These are phyloP conservation scores for Irineochytrium annulatum DNA, from an alignment of 192 early-diverging fungal genomes.

Conservation along the genomic window DNA sequence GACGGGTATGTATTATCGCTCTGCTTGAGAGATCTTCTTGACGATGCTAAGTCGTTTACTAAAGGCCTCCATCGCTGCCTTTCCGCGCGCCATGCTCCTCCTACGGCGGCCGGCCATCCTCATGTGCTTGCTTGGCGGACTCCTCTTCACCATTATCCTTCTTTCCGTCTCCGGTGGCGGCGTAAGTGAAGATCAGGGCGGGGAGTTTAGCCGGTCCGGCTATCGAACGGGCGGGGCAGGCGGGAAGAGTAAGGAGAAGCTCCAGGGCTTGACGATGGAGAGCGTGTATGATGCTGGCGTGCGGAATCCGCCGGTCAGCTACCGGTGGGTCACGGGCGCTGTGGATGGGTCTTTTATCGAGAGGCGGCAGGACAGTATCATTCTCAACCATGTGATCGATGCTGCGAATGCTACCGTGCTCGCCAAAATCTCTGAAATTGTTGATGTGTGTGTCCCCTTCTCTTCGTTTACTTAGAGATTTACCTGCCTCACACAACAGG, in stretches of 20 bases:
- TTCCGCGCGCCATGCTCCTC: background rate
- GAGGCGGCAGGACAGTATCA: background rate
- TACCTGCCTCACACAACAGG: constrained; percentile 2
- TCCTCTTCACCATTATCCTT: background rate
- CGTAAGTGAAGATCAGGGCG: too few species aligned
- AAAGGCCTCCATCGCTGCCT: too few species aligned
- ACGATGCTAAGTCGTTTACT: too few species aligned
- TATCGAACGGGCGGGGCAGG: background rate
- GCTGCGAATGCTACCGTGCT: constrained; percentile 26
- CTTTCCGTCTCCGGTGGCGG: too few species aligned
- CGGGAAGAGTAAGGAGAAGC: background rate
- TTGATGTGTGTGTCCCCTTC: constrained; percentile 7
- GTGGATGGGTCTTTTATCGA: constrained; percentile 17
- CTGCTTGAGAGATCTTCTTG: too few species aligned
- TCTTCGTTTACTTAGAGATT: background rate
- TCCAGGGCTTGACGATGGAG: background rate
- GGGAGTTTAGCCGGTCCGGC: background rate
- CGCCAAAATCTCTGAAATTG: constrained; percentile 9
- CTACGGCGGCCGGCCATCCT: background rate
- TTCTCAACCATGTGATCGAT: constrained; percentile 24
- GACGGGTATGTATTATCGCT: too few species aligned
- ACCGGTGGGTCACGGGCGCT: background rate
- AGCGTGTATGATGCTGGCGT: background rate
- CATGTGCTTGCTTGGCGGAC: background rate
- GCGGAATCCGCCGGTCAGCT: background rate